These are phyloP conservation scores for Termitomyces sp. DNA, from an alignment of 768 basidiomycete species.

Conservation along the genomic window DNA sequence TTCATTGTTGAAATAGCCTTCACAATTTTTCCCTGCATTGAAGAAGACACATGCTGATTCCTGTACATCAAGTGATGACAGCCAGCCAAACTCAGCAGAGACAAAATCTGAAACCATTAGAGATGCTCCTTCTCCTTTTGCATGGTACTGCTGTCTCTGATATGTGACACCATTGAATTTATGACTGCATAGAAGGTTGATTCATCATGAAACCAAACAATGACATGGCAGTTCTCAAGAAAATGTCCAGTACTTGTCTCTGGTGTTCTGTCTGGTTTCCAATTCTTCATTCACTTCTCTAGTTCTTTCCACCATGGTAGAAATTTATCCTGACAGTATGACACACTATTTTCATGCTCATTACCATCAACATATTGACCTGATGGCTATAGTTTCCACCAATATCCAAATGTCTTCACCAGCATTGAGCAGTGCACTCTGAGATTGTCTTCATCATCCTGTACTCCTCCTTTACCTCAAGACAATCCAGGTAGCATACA, in stretches of 20 bases:
- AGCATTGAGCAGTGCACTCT: constrained; percentile 24
- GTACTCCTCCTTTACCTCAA: constrained; percentile 2
- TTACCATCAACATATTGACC: constrained; percentile 36
- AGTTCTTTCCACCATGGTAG: constrained; percentile 17
- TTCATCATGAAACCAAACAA: constrained; percentile 27
- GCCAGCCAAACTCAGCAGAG: constrained; percentile 28
- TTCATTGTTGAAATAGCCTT: constrained; percentile 26
- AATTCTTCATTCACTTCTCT: constrained; percentile 10
- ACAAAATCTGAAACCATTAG: constrained; percentile 34
- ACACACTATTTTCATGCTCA: constrained; percentile 29
- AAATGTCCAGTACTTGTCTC: not conserved
- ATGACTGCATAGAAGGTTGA: constrained; percentile 30
- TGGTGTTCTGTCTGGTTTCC: constrained; percentile 11
- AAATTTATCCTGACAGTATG: constrained; percentile 25
- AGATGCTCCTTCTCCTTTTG: constrained; percentile 27
- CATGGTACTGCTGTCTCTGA: constrained; percentile 6
- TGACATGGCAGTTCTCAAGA: constrained; percentile 5
- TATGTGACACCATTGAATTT: constrained; percentile 20
- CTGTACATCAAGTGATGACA: constrained; percentile 20
- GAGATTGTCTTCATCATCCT: constrained; percentile 15
- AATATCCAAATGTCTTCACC: constrained; percentile 29
- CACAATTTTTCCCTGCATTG: constrained; percentile 21
- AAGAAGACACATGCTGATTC: constrained; percentile 19
- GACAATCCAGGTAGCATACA: constrained; percentile 6
- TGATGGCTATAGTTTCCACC: constrained; percentile 21